These are phyloP conservation scores for Stephania japonica DNA, from an alignment of 164 flowering plant species.

Conservation along the genomic window DNA sequence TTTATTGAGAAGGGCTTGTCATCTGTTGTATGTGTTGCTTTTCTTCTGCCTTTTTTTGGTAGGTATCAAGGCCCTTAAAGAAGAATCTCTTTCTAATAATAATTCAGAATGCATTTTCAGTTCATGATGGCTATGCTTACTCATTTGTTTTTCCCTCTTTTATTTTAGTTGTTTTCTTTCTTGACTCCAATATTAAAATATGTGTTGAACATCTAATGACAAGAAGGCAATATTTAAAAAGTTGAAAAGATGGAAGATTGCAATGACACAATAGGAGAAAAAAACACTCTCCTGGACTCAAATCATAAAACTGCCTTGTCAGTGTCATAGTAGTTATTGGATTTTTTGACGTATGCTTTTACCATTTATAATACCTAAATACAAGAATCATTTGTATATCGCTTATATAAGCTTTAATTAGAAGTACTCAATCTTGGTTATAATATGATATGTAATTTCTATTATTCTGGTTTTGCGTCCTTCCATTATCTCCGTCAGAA, in stretches of 20 bases:
- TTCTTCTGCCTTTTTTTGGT: conserved; percentile 83
- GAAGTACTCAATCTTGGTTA: no score
- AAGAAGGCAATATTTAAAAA: neutral
- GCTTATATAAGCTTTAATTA: neutral
- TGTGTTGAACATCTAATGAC: neutral
- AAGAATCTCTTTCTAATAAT: neutral
- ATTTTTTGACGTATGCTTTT: neutral
- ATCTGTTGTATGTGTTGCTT: conserved; percentile 64
- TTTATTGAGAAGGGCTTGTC: conserved; percentile 62
- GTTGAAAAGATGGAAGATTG: neutral
- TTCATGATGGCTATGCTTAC: neutral
- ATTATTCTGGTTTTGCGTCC: neutral
- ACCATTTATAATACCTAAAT: neutral
- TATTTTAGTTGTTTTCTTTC: neutral
- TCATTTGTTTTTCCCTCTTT: neutral
- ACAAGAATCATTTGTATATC: neutral
- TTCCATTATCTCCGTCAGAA: neutral
- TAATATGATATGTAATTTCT: no score
- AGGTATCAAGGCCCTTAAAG: conserved; percentile 11
- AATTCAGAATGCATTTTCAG: neutral
- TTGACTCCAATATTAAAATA: neutral
- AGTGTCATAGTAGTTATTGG: neutral
- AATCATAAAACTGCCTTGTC: neutral
- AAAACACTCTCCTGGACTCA: neutral
- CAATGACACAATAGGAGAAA: neutral